Percentiles rank a stretch among this genome's conserved stretches.
Conservation (phyloP, 176 grass and related monocot genomes). For the Aegilops bicornis region DNA sequence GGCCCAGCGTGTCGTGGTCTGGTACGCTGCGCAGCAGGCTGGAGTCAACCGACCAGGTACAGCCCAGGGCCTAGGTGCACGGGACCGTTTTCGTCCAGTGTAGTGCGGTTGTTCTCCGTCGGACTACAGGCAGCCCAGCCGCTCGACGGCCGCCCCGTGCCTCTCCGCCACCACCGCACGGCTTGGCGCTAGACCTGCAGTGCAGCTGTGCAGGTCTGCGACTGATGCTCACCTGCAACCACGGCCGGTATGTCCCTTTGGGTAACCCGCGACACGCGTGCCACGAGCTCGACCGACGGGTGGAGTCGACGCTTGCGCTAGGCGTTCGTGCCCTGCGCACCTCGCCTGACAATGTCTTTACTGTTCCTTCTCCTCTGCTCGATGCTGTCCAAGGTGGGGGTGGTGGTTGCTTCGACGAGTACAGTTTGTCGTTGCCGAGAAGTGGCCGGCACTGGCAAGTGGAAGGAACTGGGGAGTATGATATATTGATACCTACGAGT, state of each 20-base stretch:
- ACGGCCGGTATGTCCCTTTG: background rate
- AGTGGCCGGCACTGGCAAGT: constrained; percentile 2
- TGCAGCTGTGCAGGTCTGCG: no score
- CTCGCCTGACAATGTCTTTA: background rate
- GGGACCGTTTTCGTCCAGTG: background rate
- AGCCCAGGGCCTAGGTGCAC: background rate
- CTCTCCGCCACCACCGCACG: background rate
- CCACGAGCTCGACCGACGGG: background rate
- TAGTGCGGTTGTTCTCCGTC: background rate
- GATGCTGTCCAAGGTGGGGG: background rate
- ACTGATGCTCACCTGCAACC: background rate
- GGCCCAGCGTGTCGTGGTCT: background rate
- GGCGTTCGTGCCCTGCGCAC: background rate
- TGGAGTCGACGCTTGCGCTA: no score
- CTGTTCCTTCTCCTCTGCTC: background rate
- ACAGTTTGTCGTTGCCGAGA: background rate
- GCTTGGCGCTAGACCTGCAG: no score
- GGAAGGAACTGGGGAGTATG: background rate
- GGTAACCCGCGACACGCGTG: background rate
- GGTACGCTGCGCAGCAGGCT: background rate
- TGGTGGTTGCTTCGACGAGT: background rate
- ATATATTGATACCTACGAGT: background rate
- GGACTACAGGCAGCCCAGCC: background rate
- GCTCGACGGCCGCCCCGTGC: background rate
- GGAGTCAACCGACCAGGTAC: background rate